phyloP scores from a whole-genome alignment of 2,329 filamentous ascomycete genomes.

The Penicillium glabrum region DNA sequence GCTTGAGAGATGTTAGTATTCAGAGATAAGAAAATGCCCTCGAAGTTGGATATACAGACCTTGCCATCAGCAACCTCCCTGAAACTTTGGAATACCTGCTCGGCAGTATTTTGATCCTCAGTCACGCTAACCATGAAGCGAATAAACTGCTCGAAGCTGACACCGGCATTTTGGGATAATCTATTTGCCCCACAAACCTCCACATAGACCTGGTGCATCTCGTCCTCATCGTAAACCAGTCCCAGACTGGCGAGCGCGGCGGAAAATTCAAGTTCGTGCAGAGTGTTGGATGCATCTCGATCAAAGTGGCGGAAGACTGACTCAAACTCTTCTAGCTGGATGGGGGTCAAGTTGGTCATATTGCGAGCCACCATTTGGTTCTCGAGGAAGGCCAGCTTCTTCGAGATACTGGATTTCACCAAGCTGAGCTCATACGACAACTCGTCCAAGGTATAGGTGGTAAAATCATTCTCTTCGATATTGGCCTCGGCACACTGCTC shows the following conservation, averaged over 20 bases:
- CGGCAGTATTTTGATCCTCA: conserved; percentile 97
- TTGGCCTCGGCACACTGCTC: conserved; percentile 92
- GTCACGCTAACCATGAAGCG: conserved; percentile 99
- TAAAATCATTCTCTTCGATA: conserved; percentile 99
- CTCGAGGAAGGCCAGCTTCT: conserved; percentile 94
- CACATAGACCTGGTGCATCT: conserved; percentile 95
- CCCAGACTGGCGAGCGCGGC: conserved; percentile 93
- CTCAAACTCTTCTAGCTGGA: conserved; percentile 97
- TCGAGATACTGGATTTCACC: conserved; percentile 87
- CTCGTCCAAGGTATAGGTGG: conserved; percentile 98
- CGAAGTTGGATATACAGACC: conserved; percentile 39
- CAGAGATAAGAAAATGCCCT: not conserved
- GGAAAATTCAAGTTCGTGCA: conserved; percentile 93
- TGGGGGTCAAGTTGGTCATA: conserved; percentile 98
- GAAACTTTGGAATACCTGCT: conserved; percentile 98
- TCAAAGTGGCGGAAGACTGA: conserved; percentile 98
- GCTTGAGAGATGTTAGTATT: conserved; percentile 47
- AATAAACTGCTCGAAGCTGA: conserved; percentile 98
- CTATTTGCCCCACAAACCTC: conserved; percentile 67
- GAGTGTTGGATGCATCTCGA: conserved; percentile 82
- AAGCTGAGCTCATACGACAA: conserved; percentile 89
- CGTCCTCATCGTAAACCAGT: conserved; percentile 92
- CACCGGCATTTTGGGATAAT: conserved; percentile 64
- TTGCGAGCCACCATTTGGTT: conserved; percentile 98
- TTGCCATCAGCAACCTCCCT: conserved; percentile 97